These are phyloP conservation scores for Saccharomyces hybrid DNA, from an alignment of 1,139 yeast genomes.

Conservation along the genomic window DNA sequence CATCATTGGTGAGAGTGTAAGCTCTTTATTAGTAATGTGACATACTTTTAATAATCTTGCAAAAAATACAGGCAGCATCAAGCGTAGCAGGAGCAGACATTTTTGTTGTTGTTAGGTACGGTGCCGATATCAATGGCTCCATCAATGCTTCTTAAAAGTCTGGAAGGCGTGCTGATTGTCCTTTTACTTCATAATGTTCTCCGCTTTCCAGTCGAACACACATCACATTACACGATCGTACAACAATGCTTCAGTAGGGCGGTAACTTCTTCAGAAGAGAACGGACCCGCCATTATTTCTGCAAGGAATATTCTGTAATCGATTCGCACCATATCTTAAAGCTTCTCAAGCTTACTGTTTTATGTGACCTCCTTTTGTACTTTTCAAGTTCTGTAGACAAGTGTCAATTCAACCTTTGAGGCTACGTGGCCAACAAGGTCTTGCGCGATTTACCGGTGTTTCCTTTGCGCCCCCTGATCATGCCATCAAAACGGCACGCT, in stretches of 20 bases:
- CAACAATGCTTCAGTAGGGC: neutral
- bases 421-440: neutral
- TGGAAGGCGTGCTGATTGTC: neutral
- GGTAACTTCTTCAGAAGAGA: neutral
- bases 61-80: conserved; percentile 68
- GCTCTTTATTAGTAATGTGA: conserved; percentile 3
- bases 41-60: conserved; percentile 79
- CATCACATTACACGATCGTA: neutral
- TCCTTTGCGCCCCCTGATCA: neutral
- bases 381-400: neutral
- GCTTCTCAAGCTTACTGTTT: neutral
- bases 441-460: neutral
- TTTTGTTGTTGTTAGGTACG: neutral
- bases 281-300: neutral
- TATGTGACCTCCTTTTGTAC: neutral
- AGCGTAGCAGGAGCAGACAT: conserved; percentile 20
- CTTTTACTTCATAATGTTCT: neutral
- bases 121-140: neutral
- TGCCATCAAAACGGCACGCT: neutral
- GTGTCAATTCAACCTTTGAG: neutral
- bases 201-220: neutral
- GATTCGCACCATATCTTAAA: neutral
- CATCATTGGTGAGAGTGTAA: too few relatives aligned
- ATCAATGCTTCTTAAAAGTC: neutral
- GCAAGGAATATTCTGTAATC: neutral